These are phyloP conservation scores for Zhuliangozyma blackwelliae DNA, from an alignment of 1,139 yeast species.

Conservation along the genomic window DNA sequence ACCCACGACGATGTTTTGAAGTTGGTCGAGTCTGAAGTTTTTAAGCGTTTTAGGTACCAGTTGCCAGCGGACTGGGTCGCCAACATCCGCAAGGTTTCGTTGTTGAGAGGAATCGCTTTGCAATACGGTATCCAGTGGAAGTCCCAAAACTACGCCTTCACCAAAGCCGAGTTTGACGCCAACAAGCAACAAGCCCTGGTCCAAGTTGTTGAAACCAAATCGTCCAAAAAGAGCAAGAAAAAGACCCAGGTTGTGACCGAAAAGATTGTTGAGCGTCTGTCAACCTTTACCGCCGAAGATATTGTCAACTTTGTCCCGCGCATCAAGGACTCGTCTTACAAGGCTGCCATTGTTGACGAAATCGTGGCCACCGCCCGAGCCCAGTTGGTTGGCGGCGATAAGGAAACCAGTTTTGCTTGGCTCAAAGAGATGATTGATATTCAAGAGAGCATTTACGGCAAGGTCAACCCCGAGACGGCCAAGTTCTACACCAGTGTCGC, in stretches of 20 bases:
- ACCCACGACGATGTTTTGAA: constrained; percentile 42
- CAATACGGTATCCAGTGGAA: constrained; percentile 89
- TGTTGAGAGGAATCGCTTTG: constrained; percentile 69
- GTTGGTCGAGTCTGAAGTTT: constrained; percentile 50
- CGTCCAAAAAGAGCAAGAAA: constrained; percentile 24
- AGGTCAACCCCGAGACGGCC: constrained; percentile 76
- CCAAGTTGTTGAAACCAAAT: constrained; percentile 12
- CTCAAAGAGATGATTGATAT: constrained; percentile 68
- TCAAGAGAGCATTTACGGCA: constrained; percentile 81
- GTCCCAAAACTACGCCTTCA: constrained; percentile 48
- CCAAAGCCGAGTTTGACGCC: constrained; percentile 40
- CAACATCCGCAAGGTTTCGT: constrained; percentile 32
- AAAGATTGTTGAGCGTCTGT: constrained; percentile 19
- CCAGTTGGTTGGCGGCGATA: constrained; percentile 28
- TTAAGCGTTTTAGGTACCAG: constrained; percentile 55
- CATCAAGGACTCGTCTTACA: constrained; percentile 65
- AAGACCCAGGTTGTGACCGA: constrained; percentile 28
- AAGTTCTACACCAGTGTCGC: constrained; percentile 64
- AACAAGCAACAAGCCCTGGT: constrained; percentile 17
- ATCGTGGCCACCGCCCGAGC: constrained; percentile 67
- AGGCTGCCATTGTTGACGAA: constrained; percentile 69
- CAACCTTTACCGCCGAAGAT: constrained; percentile 57
- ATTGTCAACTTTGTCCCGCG: constrained; percentile 67
- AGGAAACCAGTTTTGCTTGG: constrained; percentile 51
- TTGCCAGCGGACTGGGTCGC: constrained; percentile 49